phyloP scores from a whole-genome alignment of 805 yeast genomes.

The Helenozyma rhizophorensis region DNA sequence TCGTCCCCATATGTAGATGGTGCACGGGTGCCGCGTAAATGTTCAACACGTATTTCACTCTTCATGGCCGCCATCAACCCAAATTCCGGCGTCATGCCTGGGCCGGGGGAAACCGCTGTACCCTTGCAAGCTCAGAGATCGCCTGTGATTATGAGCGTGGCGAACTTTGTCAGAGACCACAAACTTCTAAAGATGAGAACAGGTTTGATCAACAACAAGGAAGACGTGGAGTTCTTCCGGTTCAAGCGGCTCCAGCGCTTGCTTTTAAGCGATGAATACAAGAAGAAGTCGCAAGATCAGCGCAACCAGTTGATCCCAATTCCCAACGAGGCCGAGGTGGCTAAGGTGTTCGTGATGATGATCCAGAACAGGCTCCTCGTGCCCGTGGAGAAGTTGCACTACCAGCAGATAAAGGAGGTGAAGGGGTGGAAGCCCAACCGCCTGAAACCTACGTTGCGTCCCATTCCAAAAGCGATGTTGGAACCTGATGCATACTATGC shows the following conservation, averaged over 20 bases:
- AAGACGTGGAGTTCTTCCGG: constrained; percentile 78
- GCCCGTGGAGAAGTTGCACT: constrained; percentile 72
- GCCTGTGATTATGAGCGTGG: constrained; percentile 67
- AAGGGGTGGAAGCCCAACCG: constrained; percentile 61
- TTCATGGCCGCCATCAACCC: no score
- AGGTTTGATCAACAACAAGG: constrained; percentile 67
- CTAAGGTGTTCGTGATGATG: constrained; percentile 57
- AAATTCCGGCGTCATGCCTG: constrained; percentile 5
- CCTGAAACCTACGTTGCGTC: constrained; percentile 56
- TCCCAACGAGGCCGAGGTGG: constrained; percentile 50
- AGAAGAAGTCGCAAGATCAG: constrained; percentile 45
- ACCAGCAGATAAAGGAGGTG: constrained; percentile 54
- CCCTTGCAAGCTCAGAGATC: constrained; percentile 16
- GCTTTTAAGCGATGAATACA: constrained; percentile 67
- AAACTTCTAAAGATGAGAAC: constrained; percentile 70
- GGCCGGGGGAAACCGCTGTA: constrained; percentile 11
- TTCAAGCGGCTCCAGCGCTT: constrained; percentile 82
- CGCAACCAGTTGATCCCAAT: constrained; percentile 41
- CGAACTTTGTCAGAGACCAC: constrained; percentile 65
- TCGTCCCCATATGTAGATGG: no score
- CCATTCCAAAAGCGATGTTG: constrained; percentile 54
- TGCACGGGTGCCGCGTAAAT: no score
- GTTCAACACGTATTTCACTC: no score
- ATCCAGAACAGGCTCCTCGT: constrained; percentile 70
- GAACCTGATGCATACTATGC: constrained; percentile 68